Evolutionary conservation across 73 alveolate genomes (phyloP), one percentile per base, ranked within the genome.

Genomic region (Paramecium octaurelia): DNA sequence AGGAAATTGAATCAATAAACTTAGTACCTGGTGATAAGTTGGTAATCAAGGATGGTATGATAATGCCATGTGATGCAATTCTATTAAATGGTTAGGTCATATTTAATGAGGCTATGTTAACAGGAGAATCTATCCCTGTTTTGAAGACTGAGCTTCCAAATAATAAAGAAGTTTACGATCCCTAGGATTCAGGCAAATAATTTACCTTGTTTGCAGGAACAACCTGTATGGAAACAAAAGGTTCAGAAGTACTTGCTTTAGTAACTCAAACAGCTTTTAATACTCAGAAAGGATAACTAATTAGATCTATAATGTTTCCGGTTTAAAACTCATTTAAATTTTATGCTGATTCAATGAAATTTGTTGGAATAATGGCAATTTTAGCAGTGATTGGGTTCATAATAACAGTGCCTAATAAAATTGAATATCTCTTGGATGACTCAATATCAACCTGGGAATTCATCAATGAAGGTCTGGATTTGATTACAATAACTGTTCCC

Each of bases 1-100:
- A 71, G 23, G 57, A 70, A 12, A 89, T 89, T 20, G 27, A 71
- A 36, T 89, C 94, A 3, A 42, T 10, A 16, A 96, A 96, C 71
- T 95, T 98, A 85, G 99, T 97, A 8, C 99, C 99, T 73, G 99
- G 99, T 3, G 99, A 98, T 71, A 90, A 96, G 20, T 76, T 97
- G 77, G 96, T 95, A 50, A 94, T 98, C 24, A 97, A 96, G 1
- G 97, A 95, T 86, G 97, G 97, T 34, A 43, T 85, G 89, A 89
- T 68, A 24, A 86, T 97, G 59, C 99, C 99, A 48, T 96, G 99
- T 88, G 99, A 98, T 93, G 94, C 97, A 12, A 91, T 96, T 8
- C 93, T 97, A 58, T 38, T 97, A 86, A 95, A 85, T 4, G 99
- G 99, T 18, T 64, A 97, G 14, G 96, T 92, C 64, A 92, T 98